Percentiles rank a stretch among this genome's conserved stretches.
These are phyloP conservation scores for Colletotrichum eleusines DNA, from an alignment of 2,329 filamentous ascomycete species.

Conservation along the genomic window DNA sequence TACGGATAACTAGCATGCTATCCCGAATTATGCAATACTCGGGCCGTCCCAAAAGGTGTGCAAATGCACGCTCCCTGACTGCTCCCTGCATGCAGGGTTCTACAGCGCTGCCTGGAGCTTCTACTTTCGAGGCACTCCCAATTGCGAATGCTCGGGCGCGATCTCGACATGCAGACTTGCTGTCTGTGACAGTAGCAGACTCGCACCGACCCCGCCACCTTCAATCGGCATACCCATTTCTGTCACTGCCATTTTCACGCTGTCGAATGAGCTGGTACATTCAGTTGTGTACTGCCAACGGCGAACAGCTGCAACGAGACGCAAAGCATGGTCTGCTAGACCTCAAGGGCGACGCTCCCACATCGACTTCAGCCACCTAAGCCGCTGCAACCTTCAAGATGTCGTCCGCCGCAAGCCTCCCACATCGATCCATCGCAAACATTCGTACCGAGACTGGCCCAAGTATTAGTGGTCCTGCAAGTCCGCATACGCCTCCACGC, in stretches of 20 bases:
- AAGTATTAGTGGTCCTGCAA: constrained; percentile 52
- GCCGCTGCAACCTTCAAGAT: constrained; percentile 15
- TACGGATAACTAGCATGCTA: background rate
- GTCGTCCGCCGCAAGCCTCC: constrained; percentile 58
- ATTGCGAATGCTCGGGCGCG: background rate
- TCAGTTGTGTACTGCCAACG: background rate
- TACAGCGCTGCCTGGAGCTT: background rate
- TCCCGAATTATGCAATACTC: background rate
- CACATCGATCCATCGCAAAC: constrained; percentile 70
- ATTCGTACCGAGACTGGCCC: constrained; percentile 60
- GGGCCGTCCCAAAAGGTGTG: background rate
- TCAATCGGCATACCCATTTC: background rate
- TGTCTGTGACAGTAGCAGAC: background rate
- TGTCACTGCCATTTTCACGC: background rate
- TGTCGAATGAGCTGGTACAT: background rate
- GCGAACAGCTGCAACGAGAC: background rate
- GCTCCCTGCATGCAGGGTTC: background rate
- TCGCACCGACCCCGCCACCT: background rate
- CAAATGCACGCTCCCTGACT: background rate
- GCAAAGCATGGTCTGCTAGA: constrained; percentile 6
- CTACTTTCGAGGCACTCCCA: background rate
- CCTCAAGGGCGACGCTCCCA: background rate
- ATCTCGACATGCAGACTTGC: background rate
- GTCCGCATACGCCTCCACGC: constrained; percentile 72
- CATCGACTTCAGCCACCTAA: constrained; percentile 6